Evolutionary conservation across 768 basidiomycete species (phyloP).

Genomic region (Epithele typhae): DNA sequence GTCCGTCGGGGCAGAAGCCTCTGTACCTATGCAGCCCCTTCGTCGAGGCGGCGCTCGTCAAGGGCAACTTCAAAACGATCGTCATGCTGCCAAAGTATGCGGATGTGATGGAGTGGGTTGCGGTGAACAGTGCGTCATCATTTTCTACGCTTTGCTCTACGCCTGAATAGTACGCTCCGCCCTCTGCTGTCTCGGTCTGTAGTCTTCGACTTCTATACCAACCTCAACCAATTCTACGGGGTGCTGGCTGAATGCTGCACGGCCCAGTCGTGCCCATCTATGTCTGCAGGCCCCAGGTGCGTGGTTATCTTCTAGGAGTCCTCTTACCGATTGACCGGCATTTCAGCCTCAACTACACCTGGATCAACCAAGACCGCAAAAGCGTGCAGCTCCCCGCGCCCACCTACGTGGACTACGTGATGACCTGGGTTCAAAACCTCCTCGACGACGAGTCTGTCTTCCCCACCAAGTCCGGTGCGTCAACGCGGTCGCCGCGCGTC

Average conservation of each 20-base stretch:
- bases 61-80: constrained; percentile 98
- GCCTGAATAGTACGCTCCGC: not conserved
- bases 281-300: constrained; percentile 85
- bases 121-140: constrained; percentile 73
- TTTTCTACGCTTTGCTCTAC: not conserved
- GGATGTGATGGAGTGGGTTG: constrained; percentile 96
- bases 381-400: constrained; percentile 86
- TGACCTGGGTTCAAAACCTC: constrained; percentile 94
- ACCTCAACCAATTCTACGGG: constrained; percentile 95
- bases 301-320: constrained; percentile 27
- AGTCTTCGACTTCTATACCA: constrained; percentile 98
- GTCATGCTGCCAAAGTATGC: constrained; percentile 95
- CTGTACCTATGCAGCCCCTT: constrained; percentile 93
- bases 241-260: constrained; percentile 93
- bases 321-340: too few relatives aligned
- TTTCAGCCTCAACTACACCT: constrained; percentile 82
- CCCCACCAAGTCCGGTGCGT: constrained; percentile 90
- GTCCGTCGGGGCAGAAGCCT: constrained; percentile 49
- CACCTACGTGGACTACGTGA: constrained; percentile 96
- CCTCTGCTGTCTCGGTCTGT: constrained; percentile 1
- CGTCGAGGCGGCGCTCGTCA: constrained; percentile 91
- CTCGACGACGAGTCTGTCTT: constrained; percentile 93
- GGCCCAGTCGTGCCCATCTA: constrained; percentile 81
- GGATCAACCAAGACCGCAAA: constrained; percentile 91
- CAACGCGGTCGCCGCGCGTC: too few relatives aligned